A percentile compares a stretch with the other conserved stretches of the same genome.
Conservation (phyloP, 2,329 filamentous ascomycete genomes). For the Ceratocystis ficicola region DNA sequence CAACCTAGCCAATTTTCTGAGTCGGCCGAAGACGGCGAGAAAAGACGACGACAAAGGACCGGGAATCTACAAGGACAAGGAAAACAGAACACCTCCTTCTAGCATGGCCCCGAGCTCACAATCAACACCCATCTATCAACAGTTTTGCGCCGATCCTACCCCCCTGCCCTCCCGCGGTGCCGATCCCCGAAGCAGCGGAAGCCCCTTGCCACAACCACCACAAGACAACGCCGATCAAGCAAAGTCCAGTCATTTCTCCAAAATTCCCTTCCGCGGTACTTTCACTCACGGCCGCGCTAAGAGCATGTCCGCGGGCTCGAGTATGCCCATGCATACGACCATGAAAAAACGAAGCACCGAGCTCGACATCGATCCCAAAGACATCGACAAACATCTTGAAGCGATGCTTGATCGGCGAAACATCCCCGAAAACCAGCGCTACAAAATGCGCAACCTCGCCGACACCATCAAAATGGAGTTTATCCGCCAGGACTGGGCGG, state of each 20-base stretch:
- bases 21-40: slow-evolving; percentile 61
- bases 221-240: not conserved
- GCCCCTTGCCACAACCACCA: slow-evolving; percentile 1
- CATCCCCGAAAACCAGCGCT: slow-evolving; percentile 83
- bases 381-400: slow-evolving; percentile 47
- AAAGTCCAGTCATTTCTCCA: slow-evolving; percentile 14
- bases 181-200: slow-evolving; percentile 9
- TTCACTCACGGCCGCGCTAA: slow-evolving; percentile 32
- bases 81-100: slow-evolving; percentile 21
- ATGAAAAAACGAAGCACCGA: slow-evolving; percentile 35
- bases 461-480: slow-evolving; percentile 91
- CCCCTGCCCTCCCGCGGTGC: slow-evolving; percentile 6
- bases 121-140: slow-evolving; percentile 18
- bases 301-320: slow-evolving; percentile 18
- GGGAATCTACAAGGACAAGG: slow-evolving; percentile 20
- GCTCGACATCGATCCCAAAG: slow-evolving; percentile 38
- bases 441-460: slow-evolving; percentile 85
- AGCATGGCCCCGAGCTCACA: slow-evolving; percentile 15
- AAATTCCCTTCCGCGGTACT: slow-evolving; percentile 23
- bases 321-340: slow-evolving; percentile 9
- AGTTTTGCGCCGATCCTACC: slow-evolving; percentile 17
- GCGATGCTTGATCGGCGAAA: slow-evolving; percentile 71
- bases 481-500: slow-evolving; percentile 75
- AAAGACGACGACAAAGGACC: slow-evolving; percentile 30
- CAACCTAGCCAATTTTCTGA: slow-evolving; percentile 66